Conservation (phyloP, 1,284 basidiomycete species). For the Apiotrichum siamense region DNA sequence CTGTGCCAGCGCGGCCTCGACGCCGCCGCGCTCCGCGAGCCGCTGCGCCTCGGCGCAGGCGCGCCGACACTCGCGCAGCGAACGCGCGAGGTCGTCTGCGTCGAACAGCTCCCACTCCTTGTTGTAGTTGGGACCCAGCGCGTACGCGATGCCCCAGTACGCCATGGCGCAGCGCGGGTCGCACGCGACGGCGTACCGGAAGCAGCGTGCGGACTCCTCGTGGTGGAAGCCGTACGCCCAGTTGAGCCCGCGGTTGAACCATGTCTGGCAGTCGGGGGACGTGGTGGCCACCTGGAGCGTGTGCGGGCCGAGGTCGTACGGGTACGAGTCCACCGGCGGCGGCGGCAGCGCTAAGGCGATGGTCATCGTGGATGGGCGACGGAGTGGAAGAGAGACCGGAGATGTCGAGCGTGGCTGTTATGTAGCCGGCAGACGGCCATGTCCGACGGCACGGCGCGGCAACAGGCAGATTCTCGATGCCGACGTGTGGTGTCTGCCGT, state of each 20-base stretch:
- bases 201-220: slow-evolving; percentile 33
- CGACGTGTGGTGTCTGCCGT: no score
- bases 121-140: slow-evolving; percentile 41
- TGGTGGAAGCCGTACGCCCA: slow-evolving; percentile 42
- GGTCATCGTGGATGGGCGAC: slow-evolving; percentile 1
- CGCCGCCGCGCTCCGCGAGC: slow-evolving; percentile 2
- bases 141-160: slow-evolving; percentile 40
- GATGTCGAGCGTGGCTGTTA: no score
- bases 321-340: slow-evolving; percentile 6
- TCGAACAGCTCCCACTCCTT: slow-evolving; percentile 27
- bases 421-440: no score
- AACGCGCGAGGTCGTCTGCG: slow-evolving; percentile 11
- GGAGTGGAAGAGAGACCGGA: background rate
- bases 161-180: slow-evolving; percentile 32
- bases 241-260: slow-evolving; percentile 41
- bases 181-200: slow-evolving; percentile 23
- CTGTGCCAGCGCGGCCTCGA: slow-evolving; percentile 10
- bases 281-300: slow-evolving; percentile 20
- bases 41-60: slow-evolving; percentile 6
- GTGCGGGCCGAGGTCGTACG: slow-evolving; percentile 27
- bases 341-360: background rate
- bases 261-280: slow-evolving; percentile 24
- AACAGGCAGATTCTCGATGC: no score
- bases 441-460: no score
- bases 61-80: slow-evolving; percentile 9